Evolutionary conservation across 1,139 yeast genomes (phyloP), one percentile per base, ranked within the genome.

Genomic region (Kurtzmaniella quercitrusa): DNA sequence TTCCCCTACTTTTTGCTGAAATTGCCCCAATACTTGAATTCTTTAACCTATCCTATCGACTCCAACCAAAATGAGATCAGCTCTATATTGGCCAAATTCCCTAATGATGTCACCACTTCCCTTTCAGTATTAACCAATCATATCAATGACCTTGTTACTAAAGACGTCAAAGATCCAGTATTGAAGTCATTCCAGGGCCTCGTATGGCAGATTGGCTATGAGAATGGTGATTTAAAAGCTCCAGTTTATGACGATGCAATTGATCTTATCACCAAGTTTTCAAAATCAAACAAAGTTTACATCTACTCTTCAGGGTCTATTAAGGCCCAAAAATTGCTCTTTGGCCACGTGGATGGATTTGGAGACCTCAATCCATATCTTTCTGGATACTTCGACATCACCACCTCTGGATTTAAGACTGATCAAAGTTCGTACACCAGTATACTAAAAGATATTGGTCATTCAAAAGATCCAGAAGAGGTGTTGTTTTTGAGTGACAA

Each of bases 241-340:
- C 96, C 96, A 1, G 58, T 91, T 2, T 91, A 81, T 57, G 56
- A 57, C 0, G 98, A 91, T 60, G 93, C 95, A 1, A 73, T 87
- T 44, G 65, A 68, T 0, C 75, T 78, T 42, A 77, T 90, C 44
- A 55, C 68, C 43, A 45, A 55, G 1, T 72, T 76, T 68, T 46
- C 61, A 1, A 42, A 43, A 4, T 15, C 42, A 1, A 50, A 54
- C 21, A 64, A 66, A 6, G 68, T 88, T 0, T 87, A 74, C 58
- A 89, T 91, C 16, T 91, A 91, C 63, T 89, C 97, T 0, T 86
- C 95, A n/a, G 98, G 98, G 1, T 84, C 94, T 42, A 80, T 91
- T 29, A 77, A 81, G 46, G 97, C 97, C 0, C 98, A 91, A 56
- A 82, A 82, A 50, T 66, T 90, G 47, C 67, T 91, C 46, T 88